Percentiles rank a stretch among this genome's conserved stretches.
phyloP scores from a whole-genome alignment of 2,329 filamentous ascomycete genomes.

The Trichoderma gracile region DNA sequence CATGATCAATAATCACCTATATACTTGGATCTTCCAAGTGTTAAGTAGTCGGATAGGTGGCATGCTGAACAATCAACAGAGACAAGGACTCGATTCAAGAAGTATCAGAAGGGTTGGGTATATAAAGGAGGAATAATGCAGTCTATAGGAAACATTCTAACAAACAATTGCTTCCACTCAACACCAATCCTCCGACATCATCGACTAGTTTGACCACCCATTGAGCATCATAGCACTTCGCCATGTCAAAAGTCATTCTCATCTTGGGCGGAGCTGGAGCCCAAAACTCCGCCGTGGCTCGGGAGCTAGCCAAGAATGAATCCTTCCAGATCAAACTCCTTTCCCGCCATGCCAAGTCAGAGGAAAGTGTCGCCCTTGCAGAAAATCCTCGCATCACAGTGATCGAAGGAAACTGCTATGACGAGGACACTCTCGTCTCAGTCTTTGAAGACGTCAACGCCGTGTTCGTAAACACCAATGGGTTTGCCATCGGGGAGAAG shows the following conservation, averaged over 20 bases:
- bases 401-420: constrained; percentile 24
- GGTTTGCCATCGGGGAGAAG: constrained; percentile 28
- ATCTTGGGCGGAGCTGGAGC: constrained; percentile 16
- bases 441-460: constrained; percentile 24
- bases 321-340: background rate
- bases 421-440: constrained; percentile 20
- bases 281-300: constrained; percentile 9
- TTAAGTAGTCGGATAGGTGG: too few species aligned
- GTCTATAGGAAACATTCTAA: background rate
- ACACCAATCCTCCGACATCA: background rate
- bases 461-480: constrained; percentile 28
- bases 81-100: too few species aligned
- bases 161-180: background rate
- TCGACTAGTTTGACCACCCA: background rate
- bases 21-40: too few species aligned
- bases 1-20: too few species aligned
- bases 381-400: constrained; percentile 17
- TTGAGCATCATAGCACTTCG: background rate
- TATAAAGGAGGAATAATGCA: background rate
- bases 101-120: background rate
- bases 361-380: constrained; percentile 6
- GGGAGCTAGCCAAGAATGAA: constrained; percentile 1
- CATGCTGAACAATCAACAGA: too few species aligned
- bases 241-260: constrained; percentile 16
- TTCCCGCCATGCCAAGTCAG: background rate